Base-by-base conservation (phyloP, 805 yeast genomes). In the Metschnikowia vanudenii region DNA sequence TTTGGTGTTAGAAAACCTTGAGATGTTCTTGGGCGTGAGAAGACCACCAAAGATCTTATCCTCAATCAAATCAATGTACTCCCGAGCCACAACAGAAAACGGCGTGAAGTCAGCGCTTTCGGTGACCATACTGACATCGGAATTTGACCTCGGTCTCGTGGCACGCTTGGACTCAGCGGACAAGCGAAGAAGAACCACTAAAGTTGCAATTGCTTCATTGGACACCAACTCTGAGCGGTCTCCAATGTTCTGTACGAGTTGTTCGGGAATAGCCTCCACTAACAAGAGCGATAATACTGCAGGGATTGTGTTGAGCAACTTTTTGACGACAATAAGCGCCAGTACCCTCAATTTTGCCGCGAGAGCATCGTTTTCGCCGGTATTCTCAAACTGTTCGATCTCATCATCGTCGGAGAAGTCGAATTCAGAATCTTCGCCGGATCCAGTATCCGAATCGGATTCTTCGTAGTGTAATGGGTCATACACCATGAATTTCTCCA, bases 291-390 rank as follows among this genome's bases (percentile, higher is more conserved):
- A 61, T 14, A 80, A 55, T 1, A 59, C 46, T 1, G 49, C 43
- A 2, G 82, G 79, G 42, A 66, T 68, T 1, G 58, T 52, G 2
- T 56, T 57, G n/a, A 76, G 63, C 12, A 78, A 46, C 0, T 72
- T 57, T 14, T 71, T 61, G 7, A 76, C 56, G 29, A 81, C 56
- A 26, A 64, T 65, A 6, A 79, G 70, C 0, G 87, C 65, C 43
- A 74, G 75, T 35, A 78, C 67, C 49, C 94, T 68, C 16, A 86
- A 63, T 52, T 79, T 82, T 85, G 91, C 83, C 1, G 84, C 75
- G 8, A 70, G 64, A 8, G 69, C 74, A 43, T 71, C 73, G 43
- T 63, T 63, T 36, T 68, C 71, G 43, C 69, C 71, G 44, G 78
- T 84, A 16, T 58, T 61, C 10, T 52, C 56, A 14, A 39, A 52